A percentile compares a stretch with the other conserved stretches of the same genome.
phyloP scores from a whole-genome alignment of 2,329 filamentous ascomycete genomes.

The Berkeleyomyces basicola region DNA sequence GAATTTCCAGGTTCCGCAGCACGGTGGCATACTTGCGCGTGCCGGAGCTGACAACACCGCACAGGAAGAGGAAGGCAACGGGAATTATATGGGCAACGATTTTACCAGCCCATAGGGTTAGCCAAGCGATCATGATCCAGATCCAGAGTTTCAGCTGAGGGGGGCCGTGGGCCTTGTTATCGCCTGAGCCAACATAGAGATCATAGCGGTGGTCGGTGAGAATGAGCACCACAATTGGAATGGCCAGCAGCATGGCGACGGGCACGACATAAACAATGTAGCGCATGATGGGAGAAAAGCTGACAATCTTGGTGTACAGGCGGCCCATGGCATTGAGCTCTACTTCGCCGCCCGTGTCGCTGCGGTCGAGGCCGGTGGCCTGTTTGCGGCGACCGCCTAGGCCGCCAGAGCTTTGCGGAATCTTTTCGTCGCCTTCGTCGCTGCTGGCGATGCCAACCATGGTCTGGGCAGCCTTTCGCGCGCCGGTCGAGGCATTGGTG shows the following conservation, averaged over 20 bases:
- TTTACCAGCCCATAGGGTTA: constrained; percentile 51
- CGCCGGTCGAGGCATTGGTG: constrained; percentile 37
- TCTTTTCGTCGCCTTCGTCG: constrained; percentile 26
- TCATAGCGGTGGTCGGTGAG: constrained; percentile 26
- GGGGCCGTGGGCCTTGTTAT: constrained; percentile 24
- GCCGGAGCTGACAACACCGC: constrained; percentile 51
- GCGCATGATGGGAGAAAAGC: constrained; percentile 45
- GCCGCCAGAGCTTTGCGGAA: constrained; percentile 18
- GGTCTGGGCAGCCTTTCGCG: constrained; percentile 30
- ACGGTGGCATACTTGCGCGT: constrained; percentile 55
- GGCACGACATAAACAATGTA: constrained; percentile 54
- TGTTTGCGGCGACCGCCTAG: constrained; percentile 33
- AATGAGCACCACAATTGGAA: constrained; percentile 42
- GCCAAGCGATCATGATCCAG: constrained; percentile 54
- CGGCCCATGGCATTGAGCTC: constrained; percentile 48
- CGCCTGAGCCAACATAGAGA: constrained; percentile 22
- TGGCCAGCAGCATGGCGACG: constrained; percentile 41
- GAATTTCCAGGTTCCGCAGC: constrained; percentile 45
- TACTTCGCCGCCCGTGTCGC: constrained; percentile 30
- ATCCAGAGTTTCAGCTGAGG: constrained; percentile 45
- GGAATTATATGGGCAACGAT: constrained; percentile 45
- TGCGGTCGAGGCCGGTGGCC: constrained; percentile 24
- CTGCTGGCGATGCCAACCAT: constrained; percentile 18
- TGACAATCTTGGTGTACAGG: constrained; percentile 46
- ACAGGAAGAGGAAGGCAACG: constrained; percentile 48